Base-by-base conservation (phyloP, 2,329 filamentous ascomycete species). In the Exophiala calicioides region DNA sequence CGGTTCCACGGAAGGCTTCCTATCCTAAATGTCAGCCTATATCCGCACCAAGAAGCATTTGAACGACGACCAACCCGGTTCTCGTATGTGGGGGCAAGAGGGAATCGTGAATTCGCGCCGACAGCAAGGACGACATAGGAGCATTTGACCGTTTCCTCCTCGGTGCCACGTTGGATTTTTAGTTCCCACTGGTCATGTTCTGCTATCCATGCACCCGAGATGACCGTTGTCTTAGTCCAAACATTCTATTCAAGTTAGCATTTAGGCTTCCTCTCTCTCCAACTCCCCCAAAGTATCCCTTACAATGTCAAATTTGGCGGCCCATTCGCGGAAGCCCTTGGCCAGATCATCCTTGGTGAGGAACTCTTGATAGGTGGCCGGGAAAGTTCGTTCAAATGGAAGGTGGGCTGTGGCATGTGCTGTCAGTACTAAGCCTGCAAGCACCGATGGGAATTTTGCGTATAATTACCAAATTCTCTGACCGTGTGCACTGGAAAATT, bases 41-140 rank as follows among this genome's bases (percentile, higher is more conserved):
- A n/a, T n/a, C n/a, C n/a, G n/a, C n/a, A n/a, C n/a, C n/a, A n/a
- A n/a, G n/a, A n/a, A n/a, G n/a, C n/a, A n/a, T n/a, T n/a, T n/a
- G n/a, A n/a, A n/a, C n/a, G n/a, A n/a, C n/a, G 18, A 43, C 29
- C 4, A 34, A 33, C 40, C 35, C 40, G 29, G 15, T 34, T 26
- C 19, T 23, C 20, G 19, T 21, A 32, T 21, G 31, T 24, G 13
- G 19, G 20, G 40, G 37, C 37, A 40, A 29, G 13, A 36, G 37
- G 66, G 60, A 45, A 64, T n/a, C 59, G 55, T 20, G 58, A 56
- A 13, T 61, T 62, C 3, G 41, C 41, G 30, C 41, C 41, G 18
- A 35, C 30, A 9, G 41, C 41, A 10, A 44, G 19, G 5, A 29
- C 21, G 33, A 44, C n/a, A 15, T 35, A 35, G 21, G 30, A 36